Conservation (phyloP, 805 yeast species). For the Candida incommunis region DNA sequence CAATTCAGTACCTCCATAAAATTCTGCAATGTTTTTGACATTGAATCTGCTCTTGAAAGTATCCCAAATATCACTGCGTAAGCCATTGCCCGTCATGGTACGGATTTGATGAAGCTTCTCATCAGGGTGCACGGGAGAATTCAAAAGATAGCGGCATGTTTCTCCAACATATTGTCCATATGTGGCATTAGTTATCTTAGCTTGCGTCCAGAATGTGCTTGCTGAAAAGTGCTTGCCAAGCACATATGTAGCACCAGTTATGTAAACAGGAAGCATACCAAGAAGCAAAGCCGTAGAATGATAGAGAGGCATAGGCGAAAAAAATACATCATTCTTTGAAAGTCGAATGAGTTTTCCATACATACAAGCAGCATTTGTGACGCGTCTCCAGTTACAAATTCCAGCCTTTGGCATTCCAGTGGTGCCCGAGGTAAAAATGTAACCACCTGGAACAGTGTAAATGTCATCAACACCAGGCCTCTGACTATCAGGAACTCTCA, state of each 20-base stretch:
- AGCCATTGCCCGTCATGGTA: conserved; percentile 82
- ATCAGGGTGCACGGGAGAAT: conserved; percentile 45
- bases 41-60: conserved; percentile 66
- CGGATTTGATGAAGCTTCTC: conserved; percentile 46
- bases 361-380: conserved; percentile 51
- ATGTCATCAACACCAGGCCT: conserved; percentile 41
- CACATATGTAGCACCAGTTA: conserved; percentile 62
- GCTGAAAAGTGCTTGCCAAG: conserved; percentile 74
- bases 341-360: conserved; percentile 60
- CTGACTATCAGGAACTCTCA: conserved; percentile 36
- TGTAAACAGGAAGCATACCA: conserved; percentile 59
- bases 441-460: conserved; percentile 50
- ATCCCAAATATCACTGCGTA: conserved; percentile 79
- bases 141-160: conserved; percentile 72
- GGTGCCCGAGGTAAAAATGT: conserved; percentile 87
- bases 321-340: conserved; percentile 39
- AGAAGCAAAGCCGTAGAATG: conserved; percentile 88
- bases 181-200: conserved; percentile 52
- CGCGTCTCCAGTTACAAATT: conserved; percentile 81
- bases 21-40: conserved; percentile 69
- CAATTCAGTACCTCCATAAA: conserved; percentile 87
- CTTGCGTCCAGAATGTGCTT: conserved; percentile 82
- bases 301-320: conserved; percentile 90
- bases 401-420: conserved; percentile 94
- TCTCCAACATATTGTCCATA: conserved; percentile 92